A percentile compares a stretch with the other conserved stretches of the same genome.
Conservation (phyloP, 129 eudicot genomes). For the Chrysanthemum makinoi region DNA sequence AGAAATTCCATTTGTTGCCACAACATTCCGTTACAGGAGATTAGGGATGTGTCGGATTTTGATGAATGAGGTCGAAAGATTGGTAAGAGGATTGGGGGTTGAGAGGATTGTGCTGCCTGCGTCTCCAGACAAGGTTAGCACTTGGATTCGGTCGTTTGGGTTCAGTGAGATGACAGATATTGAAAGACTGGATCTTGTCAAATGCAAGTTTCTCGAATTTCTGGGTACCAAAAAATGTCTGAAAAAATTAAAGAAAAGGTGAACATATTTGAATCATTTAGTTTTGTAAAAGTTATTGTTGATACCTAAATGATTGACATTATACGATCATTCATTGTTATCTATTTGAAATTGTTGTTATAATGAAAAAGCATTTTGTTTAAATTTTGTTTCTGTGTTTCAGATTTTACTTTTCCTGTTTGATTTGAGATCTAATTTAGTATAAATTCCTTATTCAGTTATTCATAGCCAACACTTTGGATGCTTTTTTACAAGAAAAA, state of each 20-base stretch:
- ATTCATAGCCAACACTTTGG: too few relatives aligned
- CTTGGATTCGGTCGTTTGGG: slow-evolving; percentile 73
- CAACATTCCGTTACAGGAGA: slow-evolving; percentile 62
- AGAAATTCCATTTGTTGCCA: slow-evolving; percentile 78
- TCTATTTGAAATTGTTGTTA: too few relatives aligned
- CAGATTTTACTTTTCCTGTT: too few relatives aligned
- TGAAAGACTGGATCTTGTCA: slow-evolving; percentile 43
- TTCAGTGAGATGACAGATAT: slow-evolving; percentile 47
- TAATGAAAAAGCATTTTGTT: too few relatives aligned
- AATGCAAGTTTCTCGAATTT: slow-evolving; percentile 67
- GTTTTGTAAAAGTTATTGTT: too few relatives aligned
- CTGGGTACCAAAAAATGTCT: slow-evolving; percentile 67
- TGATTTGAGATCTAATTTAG: too few relatives aligned
- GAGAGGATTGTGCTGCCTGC: slow-evolving; percentile 81
- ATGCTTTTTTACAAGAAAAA: too few relatives aligned
- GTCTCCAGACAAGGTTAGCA: slow-evolving; percentile 45
- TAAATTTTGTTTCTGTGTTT: too few relatives aligned
- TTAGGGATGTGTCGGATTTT: slow-evolving; percentile 76
- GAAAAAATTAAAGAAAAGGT: slow-evolving; percentile 42
- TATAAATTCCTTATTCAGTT: too few relatives aligned
- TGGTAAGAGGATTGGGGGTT: slow-evolving; percentile 57
- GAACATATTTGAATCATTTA: background rate
- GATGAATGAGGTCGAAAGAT: slow-evolving; percentile 66
- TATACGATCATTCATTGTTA: too few relatives aligned
- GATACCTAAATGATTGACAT: too few relatives aligned